Evolutionary conservation across 805 yeast species (phyloP), one percentile per base, ranked within the genome.

Genomic region (Candida krabiensis): DNA sequence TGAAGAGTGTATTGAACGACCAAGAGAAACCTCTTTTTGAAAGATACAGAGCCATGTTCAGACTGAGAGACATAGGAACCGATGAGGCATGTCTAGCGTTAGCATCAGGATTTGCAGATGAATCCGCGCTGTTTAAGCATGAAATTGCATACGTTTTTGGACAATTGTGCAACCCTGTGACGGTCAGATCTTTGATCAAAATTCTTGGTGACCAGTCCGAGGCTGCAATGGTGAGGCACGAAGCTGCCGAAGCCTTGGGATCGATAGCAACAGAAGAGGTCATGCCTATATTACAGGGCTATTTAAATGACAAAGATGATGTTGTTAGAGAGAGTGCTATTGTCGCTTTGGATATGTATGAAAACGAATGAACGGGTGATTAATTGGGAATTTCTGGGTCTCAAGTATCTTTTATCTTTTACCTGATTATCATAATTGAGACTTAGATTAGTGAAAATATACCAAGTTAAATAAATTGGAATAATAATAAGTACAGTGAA

Each of bases 211-310:
- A 86, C 62, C 77, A 73, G 43, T 58, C 66, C 12, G 96, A 93
- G 69, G 98, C 95, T 37, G 96, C 95, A 47, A 93, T 93, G 99
- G 99, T 95, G 23, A 84, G 99, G 69, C 99, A 93, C 61, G 99
- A 93, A 69, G 99, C 98, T 41, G 99, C 98, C 18, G 99, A 93
- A 69, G 99, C 99, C 18, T 74, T 95, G 54, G 99, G 99, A 19
- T 79, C 96, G 19, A 93, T 93, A 60, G 98, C 96, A 19, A 87
- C 97, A 8, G 96, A 87, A 55, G 97, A 91, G 42, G 96, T 91
- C 26, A 73, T 91, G 49, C 96, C 97, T 12, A 83, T 93, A 24
- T 77, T 95, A 57, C 76, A 85, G 61, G 69, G 80, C 30, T 86
- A 86, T 62, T 74, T 90, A 54, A 70, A 77, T 50, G 99, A 93